phyloP scores from a whole-genome alignment of 768 basidiomycete genomes.

The Podaxis sp. region DNA sequence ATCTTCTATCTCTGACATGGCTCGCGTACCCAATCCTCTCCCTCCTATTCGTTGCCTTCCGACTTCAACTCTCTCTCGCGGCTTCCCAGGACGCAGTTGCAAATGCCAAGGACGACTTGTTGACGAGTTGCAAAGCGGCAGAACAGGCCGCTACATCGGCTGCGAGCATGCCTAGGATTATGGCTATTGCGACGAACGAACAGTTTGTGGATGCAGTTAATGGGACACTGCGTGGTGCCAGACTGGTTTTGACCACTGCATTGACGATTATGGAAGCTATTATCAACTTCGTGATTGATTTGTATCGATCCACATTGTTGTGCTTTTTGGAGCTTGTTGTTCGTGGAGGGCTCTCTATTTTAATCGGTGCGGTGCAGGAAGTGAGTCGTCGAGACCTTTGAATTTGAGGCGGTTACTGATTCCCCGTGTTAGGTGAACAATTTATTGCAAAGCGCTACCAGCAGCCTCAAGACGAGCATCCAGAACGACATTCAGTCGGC shows the following conservation, averaged over 20 bases:
- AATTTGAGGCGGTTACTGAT: neutral
- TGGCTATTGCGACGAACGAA: slow-evolving; percentile 82
- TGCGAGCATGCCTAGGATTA: slow-evolving; percentile 84
- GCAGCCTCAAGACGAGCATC: slow-evolving; percentile 63
- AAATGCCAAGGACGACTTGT: slow-evolving; percentile 71
- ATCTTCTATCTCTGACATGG: slow-evolving; percentile 86
- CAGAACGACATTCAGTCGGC: slow-evolving; percentile 67
- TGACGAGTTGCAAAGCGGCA: slow-evolving; percentile 83
- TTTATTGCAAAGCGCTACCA: slow-evolving; percentile 61
- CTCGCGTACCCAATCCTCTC: slow-evolving; percentile 91
- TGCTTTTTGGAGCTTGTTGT: slow-evolving; percentile 93
- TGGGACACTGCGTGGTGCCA: slow-evolving; percentile 73
- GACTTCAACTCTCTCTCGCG: slow-evolving; percentile 71
- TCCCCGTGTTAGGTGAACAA: slow-evolving; percentile 57
- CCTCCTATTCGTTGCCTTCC: slow-evolving; percentile 83
- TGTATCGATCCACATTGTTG: slow-evolving; percentile 90
- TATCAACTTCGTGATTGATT: slow-evolving; percentile 89
- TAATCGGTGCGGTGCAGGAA: slow-evolving; percentile 82
- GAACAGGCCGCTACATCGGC: slow-evolving; percentile 79
- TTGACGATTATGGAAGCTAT: slow-evolving; percentile 85
- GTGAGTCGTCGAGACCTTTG: slow-evolving; percentile 40
- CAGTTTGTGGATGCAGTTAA: slow-evolving; percentile 80
- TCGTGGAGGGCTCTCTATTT: slow-evolving; percentile 72
- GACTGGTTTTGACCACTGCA: slow-evolving; percentile 67
- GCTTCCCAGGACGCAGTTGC: slow-evolving; percentile 67